Evolutionary conservation across 352 stramenopile genomes (phyloP), one percentile per base, ranked within the genome.

Genomic region (Sclerospora graminicola): DNA sequence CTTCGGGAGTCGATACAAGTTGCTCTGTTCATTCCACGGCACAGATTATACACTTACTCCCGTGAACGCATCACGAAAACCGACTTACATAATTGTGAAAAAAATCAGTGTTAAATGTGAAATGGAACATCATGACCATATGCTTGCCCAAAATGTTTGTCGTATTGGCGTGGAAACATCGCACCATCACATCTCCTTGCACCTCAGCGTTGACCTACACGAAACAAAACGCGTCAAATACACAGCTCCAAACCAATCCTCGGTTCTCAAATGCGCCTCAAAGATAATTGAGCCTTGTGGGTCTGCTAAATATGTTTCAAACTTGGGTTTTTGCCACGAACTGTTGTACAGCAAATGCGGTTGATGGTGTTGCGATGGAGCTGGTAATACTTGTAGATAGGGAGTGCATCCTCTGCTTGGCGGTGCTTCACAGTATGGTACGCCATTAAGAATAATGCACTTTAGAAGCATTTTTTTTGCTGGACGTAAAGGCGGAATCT

Each of bases 111-210:
- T 88, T 80, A 43, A 90, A 85, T 9, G 73, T 87, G 33, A 90
- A 78, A 60, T 90, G 79, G 54, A 88, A 89, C 69, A 90, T 85
- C 45, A 85, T 82, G 32, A 81, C 66, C 41, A 87, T 76, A 57
- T 88, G 70, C 50, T 84, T 86, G 20, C 76, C 76, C 31, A 88
- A 48, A 39, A 89, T 82, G 20, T 78, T 74, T 19, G 60, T 69
- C 29, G 62, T 67, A 32, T 82, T 89, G 11, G 79, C 73, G 24
- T 91, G 73, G 48, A 87, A 91, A 29, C 73, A 79, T 14, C 76
- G 59, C 23, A 91, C 65, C 24, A 84, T 18, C 9, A 78, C 65
- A 35, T 91, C 79, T 1, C 76, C 76, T 34, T 86, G 73, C 15
- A 91, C 67, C 38, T 83, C 48, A 28, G 58, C 81, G 39, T 89